Evolutionary conservation across 2,329 filamentous ascomycete species (phyloP), one percentile per base, ranked within the genome.

Genomic region (Exophiala lecanii-corni): DNA sequence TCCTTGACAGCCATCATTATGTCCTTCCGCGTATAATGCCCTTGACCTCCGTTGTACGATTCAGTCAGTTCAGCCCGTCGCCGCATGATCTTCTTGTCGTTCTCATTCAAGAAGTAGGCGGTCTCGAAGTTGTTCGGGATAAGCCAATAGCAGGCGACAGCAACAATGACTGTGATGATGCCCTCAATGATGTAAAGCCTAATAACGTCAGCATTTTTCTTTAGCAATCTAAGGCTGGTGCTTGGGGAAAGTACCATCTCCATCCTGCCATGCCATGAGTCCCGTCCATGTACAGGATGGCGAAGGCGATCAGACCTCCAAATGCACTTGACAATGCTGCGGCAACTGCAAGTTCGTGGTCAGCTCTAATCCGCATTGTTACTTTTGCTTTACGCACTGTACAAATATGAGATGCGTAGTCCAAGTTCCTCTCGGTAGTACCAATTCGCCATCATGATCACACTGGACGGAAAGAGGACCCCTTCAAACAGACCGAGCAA

Each of bases 271-370:
- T 66, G 10, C 65, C 65, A 7, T 63, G 67, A 5, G 71, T 60
- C 1, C 72, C 73, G 36, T 73, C 67, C 68, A 76, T 73, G 57
- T 70, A 67, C 56, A 46, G 41, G 18, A 55, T 55, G 18, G 41
- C 52, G 28, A 45, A 51, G 18, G 52, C 52, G 21, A 55, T 52
- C 10, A 55, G 50, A 9, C 52, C 52, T 6, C 50, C 50, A 34
- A 55, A 53, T 4, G 52, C 52, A n/a, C 47, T 42, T 12, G 47
- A 50, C 12, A 54, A 40, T 3, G 51, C 51, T 19, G 48, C 46
- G 1, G 48, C 48, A 20, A 51, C 47, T 49, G 18, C 10, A 10
- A 36, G n/a, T n/a, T n/a, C n/a, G n/a, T n/a, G n/a, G n/a, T n/a
- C n/a, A n/a, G n/a, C n/a, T n/a, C n/a, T n/a, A n/a, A n/a, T n/a